Base-by-base conservation (phyloP, 148 eudicot species). In the Bassia scoparia region DNA sequence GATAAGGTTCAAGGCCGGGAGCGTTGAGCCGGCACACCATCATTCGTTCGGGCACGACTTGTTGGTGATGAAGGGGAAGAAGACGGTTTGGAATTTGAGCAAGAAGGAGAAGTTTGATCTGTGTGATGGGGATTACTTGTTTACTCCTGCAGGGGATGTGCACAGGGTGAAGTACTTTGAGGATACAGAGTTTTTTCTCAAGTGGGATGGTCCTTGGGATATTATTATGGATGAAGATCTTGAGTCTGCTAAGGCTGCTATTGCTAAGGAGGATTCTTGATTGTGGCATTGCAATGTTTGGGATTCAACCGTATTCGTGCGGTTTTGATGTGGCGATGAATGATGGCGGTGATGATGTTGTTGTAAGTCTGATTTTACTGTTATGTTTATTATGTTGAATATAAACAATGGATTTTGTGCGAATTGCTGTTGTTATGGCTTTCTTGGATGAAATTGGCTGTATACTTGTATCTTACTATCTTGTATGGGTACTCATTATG, bases 171-270 rank as follows among this genome's bases (percentile, higher is more conserved):
- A 87, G 83, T 93, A 93, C 71, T 78, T 78, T 26, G 98, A 93
- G 66, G 97, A 93, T 77, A 93, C 98, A 0, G 97, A 93, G 88
- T 93, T 93, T 44, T 93, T 93, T 72, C 85, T 93, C 23, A 89
- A 78, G 87, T 93, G 98, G 98, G 98, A 93, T 81, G 98, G 97
- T 13, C 86, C 83, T 56, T 93, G 98, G 97, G 98, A 93, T 79
- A 78, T 93, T 34, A 59, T 89, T 29, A 41, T 93, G 70, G 98
- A 93, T 78, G 98, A 93, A 68, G 98, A 93, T 66, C 64, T 93
- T 70, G 88, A 70, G 23, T 76, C 92, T 79, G 98, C 98, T 2
- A 77, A 81, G 54, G 90, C 89, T 78, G 88, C 79, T 14, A 77
- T 84, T 48, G 88, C 84, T 17, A 81, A 80, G 34, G 86, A 80